Evolutionary conservation across 2,329 filamentous ascomycete species (phyloP).

Genomic region (Alternaria sp.): DNA sequence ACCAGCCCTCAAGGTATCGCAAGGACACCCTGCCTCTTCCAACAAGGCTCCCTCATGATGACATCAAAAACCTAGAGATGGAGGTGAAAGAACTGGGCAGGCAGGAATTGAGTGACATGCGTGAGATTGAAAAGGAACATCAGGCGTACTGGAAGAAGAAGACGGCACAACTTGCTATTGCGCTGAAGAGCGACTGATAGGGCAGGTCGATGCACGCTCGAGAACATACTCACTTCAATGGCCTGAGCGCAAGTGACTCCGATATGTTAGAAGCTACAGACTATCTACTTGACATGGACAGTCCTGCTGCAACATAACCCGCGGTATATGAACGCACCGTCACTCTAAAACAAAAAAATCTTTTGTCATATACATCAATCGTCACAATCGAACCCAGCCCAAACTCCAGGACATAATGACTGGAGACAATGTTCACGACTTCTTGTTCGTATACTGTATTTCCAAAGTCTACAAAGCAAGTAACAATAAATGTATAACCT

Average conservation of each 20-base stretch:
- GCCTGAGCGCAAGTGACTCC: neutral
- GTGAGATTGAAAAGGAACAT: constrained; percentile 28
- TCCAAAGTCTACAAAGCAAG: neutral
- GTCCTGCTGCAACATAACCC: rapidly evolving
- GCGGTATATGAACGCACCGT: neutral
- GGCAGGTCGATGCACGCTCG: neutral
- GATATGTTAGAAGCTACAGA: neutral
- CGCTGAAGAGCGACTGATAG: constrained; percentile 22
- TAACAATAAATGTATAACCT: neutral
- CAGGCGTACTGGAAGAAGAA: constrained; percentile 36
- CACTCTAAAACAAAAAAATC: too few relatives aligned
- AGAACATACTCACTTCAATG: neutral
- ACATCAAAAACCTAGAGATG: constrained; percentile 21
- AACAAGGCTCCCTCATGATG: constrained; percentile 18
- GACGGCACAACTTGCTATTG: constrained; percentile 20
- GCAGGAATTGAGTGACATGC: constrained; percentile 26
- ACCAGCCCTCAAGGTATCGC: constrained; percentile 13
- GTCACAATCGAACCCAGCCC: neutral
- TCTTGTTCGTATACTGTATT: neutral
- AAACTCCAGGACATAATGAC: neutral
- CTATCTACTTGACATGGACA: neutral
- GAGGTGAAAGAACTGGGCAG: constrained; percentile 24
- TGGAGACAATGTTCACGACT: neutral
- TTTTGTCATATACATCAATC: neutral
- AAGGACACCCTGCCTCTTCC: constrained; percentile 4